Evolutionary conservation across 2,329 filamentous ascomycete genomes (phyloP), one percentile per base, ranked within the genome.

Genomic region (Emergomyces pasteurianus): DNA sequence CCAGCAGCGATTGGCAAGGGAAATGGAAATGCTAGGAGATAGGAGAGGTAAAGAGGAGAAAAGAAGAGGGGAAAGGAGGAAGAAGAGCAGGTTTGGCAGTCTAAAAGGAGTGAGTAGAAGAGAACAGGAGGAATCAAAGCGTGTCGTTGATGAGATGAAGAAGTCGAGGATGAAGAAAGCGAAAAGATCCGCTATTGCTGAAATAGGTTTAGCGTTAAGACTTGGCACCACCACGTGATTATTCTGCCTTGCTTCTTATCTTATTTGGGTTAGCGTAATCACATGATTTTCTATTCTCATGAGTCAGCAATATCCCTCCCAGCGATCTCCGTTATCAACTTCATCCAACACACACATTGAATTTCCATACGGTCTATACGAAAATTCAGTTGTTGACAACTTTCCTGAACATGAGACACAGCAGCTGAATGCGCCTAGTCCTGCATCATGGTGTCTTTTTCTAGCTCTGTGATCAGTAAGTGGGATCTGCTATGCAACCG

Each of bases 391-490:
- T 43, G 38, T 23, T 8, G 8, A 23, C 8, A 1, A 34, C 31
- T 9, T 23, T 7, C n/a, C 16, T 18, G 23, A n/a, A 2, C 43
- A 57, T 43, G 54, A 10, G 34, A 28, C 26, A 7, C 38, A 28
- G 40, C 34, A 38, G 31, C 8, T 58, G 14, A 18, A 40, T 42
- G 3, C 34, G 7, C 18, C 26, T 18, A 50, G 8, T 18, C 34
- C 36, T 49, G 58, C 58, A 61, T 47, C 56, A 76, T 76, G 74
- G 73, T 80, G 73, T 77, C 79, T 23, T 76, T 82, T 52, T 81
- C 80, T 63, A 81, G 79, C 67, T 83, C 81, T 60, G 79, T 77
- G 49, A 80, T 82, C 64, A 80, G 78, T 79, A 71, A 67, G 74
- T 70, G 40, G 16, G 31, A 23, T 46, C 58, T 64, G 54, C 21